Evolutionary conservation across 495 filamentous ascomycete species (phyloP).

Genomic region (Hyaloscypha finlandica): DNA sequence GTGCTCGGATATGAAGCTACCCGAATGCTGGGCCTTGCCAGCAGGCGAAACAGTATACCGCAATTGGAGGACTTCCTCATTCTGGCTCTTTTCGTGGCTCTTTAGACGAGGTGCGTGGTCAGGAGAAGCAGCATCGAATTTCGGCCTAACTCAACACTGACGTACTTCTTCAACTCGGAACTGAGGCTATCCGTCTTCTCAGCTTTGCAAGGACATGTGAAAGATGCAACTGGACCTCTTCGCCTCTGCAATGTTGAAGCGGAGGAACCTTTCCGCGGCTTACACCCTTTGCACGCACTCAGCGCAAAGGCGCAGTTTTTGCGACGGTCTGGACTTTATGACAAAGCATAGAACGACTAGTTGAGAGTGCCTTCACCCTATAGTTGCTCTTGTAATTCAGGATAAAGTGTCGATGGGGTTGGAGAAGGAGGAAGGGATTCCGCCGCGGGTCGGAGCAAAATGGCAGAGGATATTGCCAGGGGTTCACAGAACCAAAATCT

Average conservation of each 20-base stretch:
- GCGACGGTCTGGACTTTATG: background rate
- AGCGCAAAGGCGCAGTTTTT: background rate
- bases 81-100: too few relatives aligned
- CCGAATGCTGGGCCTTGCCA: too few relatives aligned
- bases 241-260: background rate
- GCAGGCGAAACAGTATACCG: too few relatives aligned
- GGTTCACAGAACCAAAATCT: too few relatives aligned
- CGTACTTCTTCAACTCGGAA: background rate
- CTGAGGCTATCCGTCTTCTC: background rate
- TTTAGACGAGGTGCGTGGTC: background rate
- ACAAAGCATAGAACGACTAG: background rate
- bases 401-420: too few relatives aligned
- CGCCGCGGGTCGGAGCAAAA: too few relatives aligned
- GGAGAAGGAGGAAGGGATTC: too few relatives aligned
- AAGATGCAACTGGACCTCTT: background rate
- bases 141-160: background rate
- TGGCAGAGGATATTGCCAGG: too few relatives aligned
- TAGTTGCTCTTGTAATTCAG: background rate
- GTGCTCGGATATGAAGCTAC: too few relatives aligned
- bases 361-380: background rate
- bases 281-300: background rate
- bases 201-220: background rate
- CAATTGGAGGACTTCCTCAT: too few relatives aligned
- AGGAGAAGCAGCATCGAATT: background rate
- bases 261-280: background rate